Conservation (phyloP, 768 basidiomycete genomes). For the Astraeus odoratus region DNA sequence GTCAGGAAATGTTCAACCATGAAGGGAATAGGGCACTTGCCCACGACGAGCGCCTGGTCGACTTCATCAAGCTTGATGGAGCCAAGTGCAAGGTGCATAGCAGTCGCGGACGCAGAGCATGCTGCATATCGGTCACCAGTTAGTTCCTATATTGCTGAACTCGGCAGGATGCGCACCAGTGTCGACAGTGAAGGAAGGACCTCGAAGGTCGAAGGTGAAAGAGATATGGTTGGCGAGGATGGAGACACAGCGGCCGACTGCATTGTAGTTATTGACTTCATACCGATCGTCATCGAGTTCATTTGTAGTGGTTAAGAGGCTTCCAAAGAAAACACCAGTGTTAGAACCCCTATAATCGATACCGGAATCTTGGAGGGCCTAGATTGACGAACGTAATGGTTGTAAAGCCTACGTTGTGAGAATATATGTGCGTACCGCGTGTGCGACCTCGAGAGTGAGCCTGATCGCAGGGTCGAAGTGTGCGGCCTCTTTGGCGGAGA, state of each 20-base stretch:
- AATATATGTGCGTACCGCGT: constrained; percentile 13
- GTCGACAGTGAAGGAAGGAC: constrained; percentile 45
- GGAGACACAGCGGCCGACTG: constrained; percentile 25
- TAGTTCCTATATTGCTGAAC: neutral
- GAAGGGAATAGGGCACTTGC: too few relatives aligned
- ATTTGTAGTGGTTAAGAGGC: constrained; percentile 20
- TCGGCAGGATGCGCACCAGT: constrained; percentile 10
- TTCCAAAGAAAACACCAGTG: constrained; percentile 37
- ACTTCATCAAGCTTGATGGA: constrained; percentile 39
- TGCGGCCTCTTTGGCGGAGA: constrained; percentile 25
- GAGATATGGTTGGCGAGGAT: constrained; percentile 28
- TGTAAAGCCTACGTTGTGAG: neutral
- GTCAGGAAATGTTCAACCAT: too few relatives aligned
- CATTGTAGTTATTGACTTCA: constrained; percentile 23
- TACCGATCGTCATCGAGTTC: constrained; percentile 24
- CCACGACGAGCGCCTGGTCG: constrained; percentile 38
- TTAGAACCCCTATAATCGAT: constrained; percentile 37
- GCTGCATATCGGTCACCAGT: constrained; percentile 5
- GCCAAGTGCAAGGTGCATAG: constrained; percentile 42
- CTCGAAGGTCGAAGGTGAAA: constrained; percentile 31
- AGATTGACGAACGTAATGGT: neutral
- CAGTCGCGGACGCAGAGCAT: constrained; percentile 42
- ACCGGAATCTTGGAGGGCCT: constrained; percentile 40
- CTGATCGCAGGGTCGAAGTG: constrained; percentile 27
- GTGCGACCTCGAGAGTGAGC: constrained; percentile 26